Base-by-base conservation (phyloP, 2,329 filamentous ascomycete genomes). In the Penicillium sp. region DNA sequence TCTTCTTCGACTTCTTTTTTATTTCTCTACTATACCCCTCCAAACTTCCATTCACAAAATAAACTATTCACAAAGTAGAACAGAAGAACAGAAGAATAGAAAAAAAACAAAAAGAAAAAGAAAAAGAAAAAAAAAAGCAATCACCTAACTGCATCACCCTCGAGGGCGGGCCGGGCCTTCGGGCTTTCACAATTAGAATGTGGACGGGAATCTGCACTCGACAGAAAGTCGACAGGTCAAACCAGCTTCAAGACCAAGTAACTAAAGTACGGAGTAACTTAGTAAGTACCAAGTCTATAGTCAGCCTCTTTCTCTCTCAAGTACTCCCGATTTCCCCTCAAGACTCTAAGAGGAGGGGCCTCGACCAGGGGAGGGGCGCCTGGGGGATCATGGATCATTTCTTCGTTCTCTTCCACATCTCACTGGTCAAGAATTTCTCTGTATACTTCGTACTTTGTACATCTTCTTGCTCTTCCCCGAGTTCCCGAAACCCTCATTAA, bases 151-250 rank as follows among this genome's bases (percentile, higher is more conserved):
- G 63, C 61, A 58, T 60, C 44, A 24, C 51, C 65, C 68, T 70
- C 68, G 68, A 70, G 65, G 68, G 63, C 68, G 68, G 68, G 60
- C 68, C 68, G 68, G 68, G 63, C 68, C 68, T 70, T 70, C 49
- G 62, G 65, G 60, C 63, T 66, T 68, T 56, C 61, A 15, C 61
- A 13, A 51, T 51, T 35, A 26, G 28, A 54, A 68, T 65, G 63
- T 66, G 67, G 67, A 62, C 67, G 55, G 60, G 63, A 65, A 69
- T 69, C 65, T 69, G 67, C 66, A 65, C 64, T 68, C 51, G 51
- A 38, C 35, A 38, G n/a, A 53, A 28, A 62, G 63, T 64, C 65
- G 47, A 51, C 47, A 51, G 47, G 47, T 51, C 47, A 44, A 44
- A 12, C 40, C 45, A 49, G 45, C 22, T 47, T 50, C 45, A n/a